A percentile compares a stretch with the other conserved stretches of the same genome.
Evolutionary conservation across 2,329 filamentous ascomycete genomes (phyloP).

Genomic region (Paecilomyces dactylethromorphus): DNA sequence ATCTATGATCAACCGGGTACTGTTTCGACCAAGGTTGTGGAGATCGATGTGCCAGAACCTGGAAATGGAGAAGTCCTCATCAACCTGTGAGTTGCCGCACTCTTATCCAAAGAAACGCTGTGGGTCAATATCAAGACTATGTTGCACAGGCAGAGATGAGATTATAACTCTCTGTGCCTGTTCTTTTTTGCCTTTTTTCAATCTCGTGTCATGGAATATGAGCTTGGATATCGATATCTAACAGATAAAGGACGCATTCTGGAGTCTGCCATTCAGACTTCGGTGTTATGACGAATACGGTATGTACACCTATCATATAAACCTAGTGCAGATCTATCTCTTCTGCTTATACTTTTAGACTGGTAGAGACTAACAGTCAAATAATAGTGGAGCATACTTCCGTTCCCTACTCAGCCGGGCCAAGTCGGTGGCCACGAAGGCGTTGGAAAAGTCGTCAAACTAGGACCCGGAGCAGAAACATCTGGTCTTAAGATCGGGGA

Average conservation of each 20-base stretch:
- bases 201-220: not conserved
- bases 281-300: constrained; percentile 47
- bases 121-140: not conserved
- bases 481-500: constrained; percentile 58
- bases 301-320: constrained; percentile 8
- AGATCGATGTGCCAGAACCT: constrained; percentile 59
- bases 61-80: constrained; percentile 57
- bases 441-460: constrained; percentile 58
- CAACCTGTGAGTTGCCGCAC: constrained; percentile 44
- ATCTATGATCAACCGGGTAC: constrained; percentile 61
- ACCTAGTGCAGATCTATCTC: not conserved
- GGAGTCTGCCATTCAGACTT: constrained; percentile 61
- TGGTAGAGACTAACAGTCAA: constrained; percentile 1
- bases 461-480: constrained; percentile 54
- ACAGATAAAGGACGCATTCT: constrained; percentile 46
- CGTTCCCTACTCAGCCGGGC: constrained; percentile 51
- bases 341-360: not conserved
- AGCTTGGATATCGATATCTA: constrained; percentile 2
- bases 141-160: not conserved
- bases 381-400: constrained; percentile 51
- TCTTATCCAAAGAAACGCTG: not conserved
- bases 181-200: not conserved
- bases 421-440: constrained; percentile 67
- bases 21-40: constrained; percentile 58
- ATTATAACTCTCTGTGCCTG: not conserved